These are phyloP conservation scores for Apiotrichum akiyoshidainum DNA, from an alignment of 1,284 basidiomycete species.

Conservation along the genomic window DNA sequence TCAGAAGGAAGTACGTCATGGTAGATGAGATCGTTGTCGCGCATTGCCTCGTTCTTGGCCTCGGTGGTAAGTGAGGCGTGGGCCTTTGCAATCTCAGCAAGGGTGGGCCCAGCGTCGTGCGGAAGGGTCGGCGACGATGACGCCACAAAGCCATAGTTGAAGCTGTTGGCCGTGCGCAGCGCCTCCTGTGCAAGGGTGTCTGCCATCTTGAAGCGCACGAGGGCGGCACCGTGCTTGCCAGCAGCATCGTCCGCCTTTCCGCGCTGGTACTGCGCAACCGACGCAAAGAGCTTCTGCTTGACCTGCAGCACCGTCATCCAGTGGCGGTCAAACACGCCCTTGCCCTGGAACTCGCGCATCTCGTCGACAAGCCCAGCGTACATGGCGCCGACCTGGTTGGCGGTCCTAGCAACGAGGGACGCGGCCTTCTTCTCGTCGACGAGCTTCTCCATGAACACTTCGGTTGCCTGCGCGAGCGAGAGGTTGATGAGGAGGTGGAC, in stretches of 20 bases:
- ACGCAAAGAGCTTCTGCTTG: slow-evolving; percentile 85
- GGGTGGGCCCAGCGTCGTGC: slow-evolving; percentile 72
- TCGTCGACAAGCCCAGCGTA: slow-evolving; percentile 80
- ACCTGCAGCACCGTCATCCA: slow-evolving; percentile 71
- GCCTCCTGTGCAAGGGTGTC: slow-evolving; percentile 84
- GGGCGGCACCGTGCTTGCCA: slow-evolving; percentile 78
- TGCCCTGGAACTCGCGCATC: slow-evolving; percentile 91
- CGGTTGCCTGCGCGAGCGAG: slow-evolving; percentile 88
- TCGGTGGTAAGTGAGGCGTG: slow-evolving; percentile 76
- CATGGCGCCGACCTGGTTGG: slow-evolving; percentile 74
- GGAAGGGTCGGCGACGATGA: slow-evolving; percentile 78
- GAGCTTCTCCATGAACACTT: slow-evolving; percentile 95
- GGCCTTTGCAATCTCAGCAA: slow-evolving; percentile 77
- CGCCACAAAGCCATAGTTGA: slow-evolving; percentile 69
- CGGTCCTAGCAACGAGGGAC: slow-evolving; percentile 78
- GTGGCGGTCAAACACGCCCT: slow-evolving; percentile 91
- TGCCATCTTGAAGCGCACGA: slow-evolving; percentile 76
- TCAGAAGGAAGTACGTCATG: slow-evolving; percentile 84
- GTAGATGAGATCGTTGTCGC: slow-evolving; percentile 97
- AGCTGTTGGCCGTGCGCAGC: slow-evolving; percentile 64
- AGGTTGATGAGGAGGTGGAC: slow-evolving; percentile 85
- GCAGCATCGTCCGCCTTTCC: slow-evolving; percentile 72
- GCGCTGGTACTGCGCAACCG: slow-evolving; percentile 83
- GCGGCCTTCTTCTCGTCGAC: slow-evolving; percentile 82
- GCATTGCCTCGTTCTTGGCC: slow-evolving; percentile 68